Evolutionary conservation across 345 rosid genomes (phyloP), one percentile per base, ranked within the genome.

Genomic region (Barbarea vulgaris): DNA sequence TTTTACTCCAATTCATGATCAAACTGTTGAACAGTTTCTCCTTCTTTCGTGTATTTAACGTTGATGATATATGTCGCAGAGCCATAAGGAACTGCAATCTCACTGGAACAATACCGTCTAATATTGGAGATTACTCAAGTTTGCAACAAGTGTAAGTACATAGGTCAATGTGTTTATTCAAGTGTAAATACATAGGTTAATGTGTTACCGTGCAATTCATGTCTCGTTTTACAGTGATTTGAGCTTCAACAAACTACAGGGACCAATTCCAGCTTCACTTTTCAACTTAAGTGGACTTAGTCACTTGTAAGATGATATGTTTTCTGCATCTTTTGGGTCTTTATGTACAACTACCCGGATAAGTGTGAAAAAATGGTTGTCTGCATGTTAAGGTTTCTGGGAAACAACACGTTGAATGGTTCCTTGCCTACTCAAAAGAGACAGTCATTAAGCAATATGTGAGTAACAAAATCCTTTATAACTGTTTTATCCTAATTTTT

Each of bases 91-190:
- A 86, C 63, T 74, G 69, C 66, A 85, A 84, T 70, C 73, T 86
- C 54, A 83, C 85, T 61, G 91, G 76, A 73, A 36, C 87, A 30
- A 82, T 88, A 67, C 96, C 93, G 36, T 76, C 93, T 37, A 65
- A 57, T 58, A 84, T 90, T 56, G 86, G 86, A 39, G 88, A 84
- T 30, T 82, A 54, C 56, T 75, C 67, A 70, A 86, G 47, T 52
- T 76, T 90, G 86, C 74, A 67, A 36, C 84, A 71, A 55, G 62
- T 88, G 96, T 90, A 81, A 81, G 96, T 83, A 31, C 64, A 47
- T 57, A 47, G 6, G 50, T 65, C 28, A 9, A 31, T 64, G 1
- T 64, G 53, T 64, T 47, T 39, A 55, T 30, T 64, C 13, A 59
- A 42, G 64, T 84, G 93, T 88, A 81, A 81, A 93, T 83, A 31